These are phyloP conservation scores for Coemansia aciculifera DNA, from an alignment of 192 early-diverging fungal genomes.

Conservation along the genomic window DNA sequence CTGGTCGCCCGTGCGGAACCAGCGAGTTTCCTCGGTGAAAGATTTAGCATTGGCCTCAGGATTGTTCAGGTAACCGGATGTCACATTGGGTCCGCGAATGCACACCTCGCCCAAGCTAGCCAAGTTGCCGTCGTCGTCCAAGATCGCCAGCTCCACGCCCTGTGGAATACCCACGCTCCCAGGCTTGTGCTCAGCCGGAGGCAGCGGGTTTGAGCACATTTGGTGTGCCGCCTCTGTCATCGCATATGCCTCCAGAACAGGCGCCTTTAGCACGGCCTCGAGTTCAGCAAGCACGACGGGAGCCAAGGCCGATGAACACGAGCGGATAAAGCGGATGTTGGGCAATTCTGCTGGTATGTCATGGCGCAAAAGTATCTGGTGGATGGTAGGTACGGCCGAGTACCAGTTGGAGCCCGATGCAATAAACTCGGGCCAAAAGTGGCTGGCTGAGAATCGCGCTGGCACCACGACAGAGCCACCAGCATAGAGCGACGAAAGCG, in stretches of 20 bases:
- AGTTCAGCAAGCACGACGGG: constrained; percentile 67
- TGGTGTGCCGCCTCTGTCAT: constrained; percentile 91
- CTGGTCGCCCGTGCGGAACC: constrained; percentile 86
- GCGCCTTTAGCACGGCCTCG: constrained; percentile 65
- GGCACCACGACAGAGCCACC: constrained; percentile 74
- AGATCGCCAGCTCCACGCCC: constrained; percentile 72
- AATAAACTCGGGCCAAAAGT: constrained; percentile 76
- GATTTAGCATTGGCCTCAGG: constrained; percentile 61
- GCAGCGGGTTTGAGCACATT: constrained; percentile 80
- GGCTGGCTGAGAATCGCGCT: constrained; percentile 64
- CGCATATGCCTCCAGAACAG: constrained; percentile 81
- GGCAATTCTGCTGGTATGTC: constrained; percentile 36
- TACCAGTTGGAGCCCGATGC: constrained; percentile 67
- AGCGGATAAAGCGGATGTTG: constrained; percentile 74
- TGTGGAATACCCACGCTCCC: constrained; percentile 78
- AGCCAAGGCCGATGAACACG: constrained; percentile 75
- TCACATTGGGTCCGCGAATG: constrained; percentile 80
- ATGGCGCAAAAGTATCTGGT: constrained; percentile 72
- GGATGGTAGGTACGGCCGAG: constrained; percentile 81
- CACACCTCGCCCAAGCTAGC: constrained; percentile 75
- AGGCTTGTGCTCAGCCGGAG: constrained; percentile 66
- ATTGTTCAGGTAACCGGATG: constrained; percentile 74
- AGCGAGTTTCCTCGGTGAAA: constrained; percentile 62
- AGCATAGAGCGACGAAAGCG: constrained; percentile 67
- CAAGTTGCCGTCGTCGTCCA: constrained; percentile 54